These are phyloP conservation scores for Vaucheria bursata DNA, from an alignment of 352 stramenopile species.

Conservation along the genomic window DNA sequence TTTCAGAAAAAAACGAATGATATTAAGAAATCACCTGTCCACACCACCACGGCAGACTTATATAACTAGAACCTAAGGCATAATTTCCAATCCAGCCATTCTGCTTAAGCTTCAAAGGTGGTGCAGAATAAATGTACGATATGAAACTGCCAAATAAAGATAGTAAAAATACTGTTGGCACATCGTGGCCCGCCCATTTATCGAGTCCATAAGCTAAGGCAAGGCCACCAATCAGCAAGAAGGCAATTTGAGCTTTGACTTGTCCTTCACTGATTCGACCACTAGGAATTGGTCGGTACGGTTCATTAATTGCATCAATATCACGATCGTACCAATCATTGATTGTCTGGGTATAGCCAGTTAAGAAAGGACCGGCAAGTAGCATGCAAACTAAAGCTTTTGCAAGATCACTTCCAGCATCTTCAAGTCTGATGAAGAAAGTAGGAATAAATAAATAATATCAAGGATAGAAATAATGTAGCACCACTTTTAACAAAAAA, in stretches of 20 bases:
- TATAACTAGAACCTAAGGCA: slow-evolving; percentile 69
- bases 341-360: slow-evolving; percentile 70
- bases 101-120: slow-evolving; percentile 66
- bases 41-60: slow-evolving; percentile 74
- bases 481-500: too few species aligned
- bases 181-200: slow-evolving; percentile 55
- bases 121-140: slow-evolving; percentile 73
- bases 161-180: slow-evolving; percentile 59
- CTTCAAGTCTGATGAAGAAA: too few species aligned
- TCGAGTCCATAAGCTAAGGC: slow-evolving; percentile 54
- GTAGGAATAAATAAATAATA: too few species aligned
- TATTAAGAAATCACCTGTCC: slow-evolving; percentile 58
- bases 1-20: background rate
- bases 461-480: too few species aligned
- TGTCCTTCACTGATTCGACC: slow-evolving; percentile 59
- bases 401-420: slow-evolving; percentile 27
- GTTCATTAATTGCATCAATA: slow-evolving; percentile 76
- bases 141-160: slow-evolving; percentile 67
- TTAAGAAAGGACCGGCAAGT: slow-evolving; percentile 65
- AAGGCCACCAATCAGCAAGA: slow-evolving; percentile 62
- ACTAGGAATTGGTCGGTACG: slow-evolving; percentile 66
- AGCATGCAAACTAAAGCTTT: slow-evolving; percentile 57
- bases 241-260: slow-evolving; percentile 60
- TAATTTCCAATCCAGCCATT: slow-evolving; percentile 72
- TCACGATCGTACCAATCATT: slow-evolving; percentile 78